These are phyloP conservation scores for Cladophialophora exuberans DNA, from an alignment of 2,329 filamentous ascomycete genomes.

Conservation along the genomic window DNA sequence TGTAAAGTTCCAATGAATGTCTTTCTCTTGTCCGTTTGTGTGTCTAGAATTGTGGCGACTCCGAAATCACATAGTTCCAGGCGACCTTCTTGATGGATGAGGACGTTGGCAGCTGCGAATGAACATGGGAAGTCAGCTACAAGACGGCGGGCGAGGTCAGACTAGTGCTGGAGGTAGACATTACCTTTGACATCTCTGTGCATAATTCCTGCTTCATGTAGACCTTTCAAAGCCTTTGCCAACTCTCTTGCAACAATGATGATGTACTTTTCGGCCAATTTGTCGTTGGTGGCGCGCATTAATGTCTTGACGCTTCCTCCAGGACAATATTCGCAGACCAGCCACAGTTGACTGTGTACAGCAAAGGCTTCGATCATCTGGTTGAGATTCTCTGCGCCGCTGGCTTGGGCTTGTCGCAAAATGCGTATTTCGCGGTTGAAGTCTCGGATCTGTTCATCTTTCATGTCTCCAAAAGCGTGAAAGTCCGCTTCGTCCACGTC, in stretches of 20 bases:
- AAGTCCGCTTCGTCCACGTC: constrained; percentile 55
- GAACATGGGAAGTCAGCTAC: constrained; percentile 3
- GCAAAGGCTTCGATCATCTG: constrained; percentile 66
- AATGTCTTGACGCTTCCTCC: constrained; percentile 68
- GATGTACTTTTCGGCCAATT: constrained; percentile 63
- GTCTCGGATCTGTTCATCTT: constrained; percentile 55
- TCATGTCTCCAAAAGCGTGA: constrained; percentile 48
- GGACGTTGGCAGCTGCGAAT: constrained; percentile 60
- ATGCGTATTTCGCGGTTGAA: constrained; percentile 67
- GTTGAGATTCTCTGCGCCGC: constrained; percentile 65
- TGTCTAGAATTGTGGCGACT: constrained; percentile 65
- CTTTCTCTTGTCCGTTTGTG: constrained; percentile 61
- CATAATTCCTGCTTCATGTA: constrained; percentile 68
- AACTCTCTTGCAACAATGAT: constrained; percentile 67
- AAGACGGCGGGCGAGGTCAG: background rate
- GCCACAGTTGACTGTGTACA: constrained; percentile 67
- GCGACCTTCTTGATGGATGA: constrained; percentile 65
- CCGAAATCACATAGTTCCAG: constrained; percentile 69
- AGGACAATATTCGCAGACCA: constrained; percentile 68
- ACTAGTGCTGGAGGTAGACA: constrained; percentile 3
- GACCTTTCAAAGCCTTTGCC: constrained; percentile 62
- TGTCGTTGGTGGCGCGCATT: constrained; percentile 53
- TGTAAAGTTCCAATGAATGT: constrained; percentile 69
- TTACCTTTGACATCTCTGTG: constrained; percentile 67
- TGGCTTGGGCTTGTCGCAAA: constrained; percentile 64